Conservation (phyloP, 2,329 filamentous ascomycete species). For the Penicillium sp. region DNA sequence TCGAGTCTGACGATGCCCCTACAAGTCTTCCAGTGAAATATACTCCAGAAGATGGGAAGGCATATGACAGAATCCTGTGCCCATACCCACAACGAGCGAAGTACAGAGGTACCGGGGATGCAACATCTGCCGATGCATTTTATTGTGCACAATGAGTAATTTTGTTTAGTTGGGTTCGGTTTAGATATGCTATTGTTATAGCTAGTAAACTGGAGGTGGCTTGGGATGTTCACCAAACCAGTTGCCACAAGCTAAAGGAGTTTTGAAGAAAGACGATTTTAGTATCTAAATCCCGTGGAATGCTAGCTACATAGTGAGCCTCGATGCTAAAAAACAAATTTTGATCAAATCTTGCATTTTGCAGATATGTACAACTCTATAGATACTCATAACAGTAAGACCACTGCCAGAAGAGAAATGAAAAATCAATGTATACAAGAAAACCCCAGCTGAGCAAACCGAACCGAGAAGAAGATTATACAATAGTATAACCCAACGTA, state of each 20-base stretch:
- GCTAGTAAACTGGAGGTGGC: not conserved
- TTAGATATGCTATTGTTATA: not conserved
- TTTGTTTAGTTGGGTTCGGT: not conserved
- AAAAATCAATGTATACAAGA: slow-evolving; percentile 4
- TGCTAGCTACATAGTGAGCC: not conserved
- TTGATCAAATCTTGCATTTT: slow-evolving; percentile 6
- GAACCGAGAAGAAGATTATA: not conserved
- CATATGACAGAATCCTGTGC: not conserved
- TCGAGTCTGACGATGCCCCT: slow-evolving; percentile 12
- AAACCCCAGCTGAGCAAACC: slow-evolving; percentile 2
- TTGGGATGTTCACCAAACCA: not conserved
- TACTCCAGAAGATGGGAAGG: not conserved
- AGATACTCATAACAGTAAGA: not conserved
- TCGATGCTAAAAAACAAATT: not conserved
- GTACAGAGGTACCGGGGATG: slow-evolving; percentile 23
- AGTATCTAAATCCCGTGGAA: not conserved
- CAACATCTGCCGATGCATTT: slow-evolving; percentile 55
- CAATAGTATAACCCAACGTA: not conserved
- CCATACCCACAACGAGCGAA: not conserved
- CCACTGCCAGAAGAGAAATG: not conserved
- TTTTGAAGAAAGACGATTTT: not conserved
- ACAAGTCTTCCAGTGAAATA: slow-evolving; percentile 1
- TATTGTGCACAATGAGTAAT: slow-evolving; percentile 54
- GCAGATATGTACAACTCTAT: slow-evolving; percentile 15
- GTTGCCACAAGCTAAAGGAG: slow-evolving; percentile 8